A percentile compares a stretch with the other conserved stretches of the same genome.
phyloP scores from a whole-genome alignment of 306 rosid genomes.

The Cucurbita moschata region DNA sequence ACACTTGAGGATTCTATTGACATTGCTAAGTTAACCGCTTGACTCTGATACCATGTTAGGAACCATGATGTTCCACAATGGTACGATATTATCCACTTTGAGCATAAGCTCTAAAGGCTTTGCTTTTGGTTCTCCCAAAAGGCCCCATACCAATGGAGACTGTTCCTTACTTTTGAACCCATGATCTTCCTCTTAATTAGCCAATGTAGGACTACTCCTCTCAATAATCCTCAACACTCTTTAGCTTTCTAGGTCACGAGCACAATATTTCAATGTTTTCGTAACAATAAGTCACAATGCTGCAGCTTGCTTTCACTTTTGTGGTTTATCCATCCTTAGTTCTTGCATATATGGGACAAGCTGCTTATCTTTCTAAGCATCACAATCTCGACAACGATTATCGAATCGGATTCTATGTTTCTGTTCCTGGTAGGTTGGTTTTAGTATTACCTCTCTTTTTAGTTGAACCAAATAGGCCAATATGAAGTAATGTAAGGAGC shows the following conservation, averaged over 20 bases:
- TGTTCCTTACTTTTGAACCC: no score
- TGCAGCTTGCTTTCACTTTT: slow-evolving; percentile 93
- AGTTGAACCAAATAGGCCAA: neutral
- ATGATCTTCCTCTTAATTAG: no score
- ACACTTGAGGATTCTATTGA: no score
- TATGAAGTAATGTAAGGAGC: neutral
- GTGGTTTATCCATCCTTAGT: slow-evolving; percentile 86
- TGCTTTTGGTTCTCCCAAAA: no score
- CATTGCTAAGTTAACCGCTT: no score
- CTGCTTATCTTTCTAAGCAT: slow-evolving; percentile 91
- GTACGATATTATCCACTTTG: no score
- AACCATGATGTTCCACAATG: no score
- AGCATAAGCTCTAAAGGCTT: no score
- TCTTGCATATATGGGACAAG: slow-evolving; percentile 98
- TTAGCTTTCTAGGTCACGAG: neutral
- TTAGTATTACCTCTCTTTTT: neutral
- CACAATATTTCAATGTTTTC: neutral
- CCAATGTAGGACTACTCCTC: no score
- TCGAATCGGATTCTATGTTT: slow-evolving; percentile 78
- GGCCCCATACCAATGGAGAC: no score
- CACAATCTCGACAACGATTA: slow-evolving; percentile 46
- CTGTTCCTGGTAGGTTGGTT: slow-evolving; percentile 80
- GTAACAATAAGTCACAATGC: slow-evolving; percentile 16
- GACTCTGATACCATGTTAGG: no score
- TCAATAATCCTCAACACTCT: neutral